Conservation (phyloP, 2,329 filamentous ascomycete species). For the Alternaria panax region DNA sequence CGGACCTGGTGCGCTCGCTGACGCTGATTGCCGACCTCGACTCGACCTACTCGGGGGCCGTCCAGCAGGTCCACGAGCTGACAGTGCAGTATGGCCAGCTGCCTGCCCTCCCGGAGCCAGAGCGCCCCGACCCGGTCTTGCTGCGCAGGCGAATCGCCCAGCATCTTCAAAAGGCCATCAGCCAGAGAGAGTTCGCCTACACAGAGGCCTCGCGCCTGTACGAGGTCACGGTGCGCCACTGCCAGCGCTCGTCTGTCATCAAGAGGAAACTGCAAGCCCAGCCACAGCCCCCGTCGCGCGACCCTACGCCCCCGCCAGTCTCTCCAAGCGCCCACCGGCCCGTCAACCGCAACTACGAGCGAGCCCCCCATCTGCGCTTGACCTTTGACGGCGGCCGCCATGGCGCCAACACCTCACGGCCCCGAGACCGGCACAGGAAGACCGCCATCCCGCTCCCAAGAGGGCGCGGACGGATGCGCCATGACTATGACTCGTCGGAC, state of each 20-base stretch:
- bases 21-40: slow-evolving; percentile 66
- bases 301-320: slow-evolving; percentile 62
- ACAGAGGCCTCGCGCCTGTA: slow-evolving; percentile 65
- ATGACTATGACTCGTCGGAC: slow-evolving; percentile 24
- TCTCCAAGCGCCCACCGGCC: slow-evolving; percentile 49
- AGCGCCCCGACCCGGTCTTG: slow-evolving; percentile 59
- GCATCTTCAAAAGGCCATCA: slow-evolving; percentile 62
- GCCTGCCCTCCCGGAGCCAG: slow-evolving; percentile 57
- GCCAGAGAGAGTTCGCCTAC: slow-evolving; percentile 62
- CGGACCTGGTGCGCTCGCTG: slow-evolving; percentile 68
- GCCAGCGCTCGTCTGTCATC: slow-evolving; percentile 65
- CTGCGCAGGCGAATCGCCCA: slow-evolving; percentile 65
- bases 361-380: slow-evolving; percentile 40
- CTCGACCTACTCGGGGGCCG: slow-evolving; percentile 52
- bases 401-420: slow-evolving; percentile 29
- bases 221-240: slow-evolving; percentile 65
- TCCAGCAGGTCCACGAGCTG: slow-evolving; percentile 57
- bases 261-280: slow-evolving; percentile 68
- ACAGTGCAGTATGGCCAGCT: slow-evolving; percentile 59
- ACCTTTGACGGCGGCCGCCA: slow-evolving; percentile 36
- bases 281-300: slow-evolving; percentile 66
- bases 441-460: slow-evolving; percentile 23
- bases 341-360: slow-evolving; percentile 32
- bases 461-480: slow-evolving; percentile 21
- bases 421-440: slow-evolving; percentile 33